Base-by-base conservation (phyloP, 495 filamentous ascomycete genomes). In the Penicillium daleae region DNA sequence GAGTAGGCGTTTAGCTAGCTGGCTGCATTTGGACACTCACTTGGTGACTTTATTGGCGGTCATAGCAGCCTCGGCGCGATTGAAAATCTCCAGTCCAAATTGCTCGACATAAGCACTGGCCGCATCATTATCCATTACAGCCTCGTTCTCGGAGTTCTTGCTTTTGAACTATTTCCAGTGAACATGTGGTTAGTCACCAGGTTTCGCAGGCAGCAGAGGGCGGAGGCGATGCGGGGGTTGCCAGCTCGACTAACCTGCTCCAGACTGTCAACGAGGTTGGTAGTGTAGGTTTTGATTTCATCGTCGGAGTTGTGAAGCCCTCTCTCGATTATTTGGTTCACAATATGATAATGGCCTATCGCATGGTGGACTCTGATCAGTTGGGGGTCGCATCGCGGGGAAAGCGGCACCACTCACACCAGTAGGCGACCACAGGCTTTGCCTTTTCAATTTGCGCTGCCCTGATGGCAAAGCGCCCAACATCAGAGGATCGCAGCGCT, bases 51-150 rank as follows among this genome's bases (percentile, higher is more conserved):
- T 92, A 74, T 95, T 90, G 46, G 88, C 89, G 56, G 89, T 87
- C 68, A 98, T 85, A 5, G 90, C 87, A 22, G 89, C 85, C 55
- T 96, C 91, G 6, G 91, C 96, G 60, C 92, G 85, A 26, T 89
- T 82, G 57, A 99, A 92, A 13, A 93, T 91, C 71, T 96, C 90
- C 63, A 92, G 79, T 8, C 86, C 93, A 74, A 99, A 99, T 69
- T 97, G 91, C 76, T 97, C 93, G 37, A 97, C 88, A 69, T 96
- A 97, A 58, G 92, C 93, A 70, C 90, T 90, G 0, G 91, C 93
- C 4, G 92, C 91, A 10, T 88, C 77, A 64, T 95, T 91, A 74
- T 98, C 94, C 2, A 80, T 79, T n/a, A 92, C 78, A 1, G 93
- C 87, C 66, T 94, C 92, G 72, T 90, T 85, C 17, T 80, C 78